phyloP scores from a whole-genome alignment of 108 stramenopile genomes.

The Fragilaria radians region DNA sequence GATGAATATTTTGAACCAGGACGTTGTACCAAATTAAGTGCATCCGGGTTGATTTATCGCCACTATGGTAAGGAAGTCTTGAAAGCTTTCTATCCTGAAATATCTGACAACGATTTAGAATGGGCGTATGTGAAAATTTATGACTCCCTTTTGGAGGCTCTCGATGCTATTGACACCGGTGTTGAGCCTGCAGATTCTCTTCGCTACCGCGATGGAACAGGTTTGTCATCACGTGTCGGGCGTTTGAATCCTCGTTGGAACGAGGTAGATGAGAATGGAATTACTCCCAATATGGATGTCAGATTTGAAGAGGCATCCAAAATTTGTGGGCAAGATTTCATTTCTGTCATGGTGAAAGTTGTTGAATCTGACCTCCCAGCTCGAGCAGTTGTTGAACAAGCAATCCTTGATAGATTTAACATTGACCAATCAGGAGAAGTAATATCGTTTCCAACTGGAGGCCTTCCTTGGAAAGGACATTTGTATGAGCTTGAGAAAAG shows the following conservation, averaged over 20 bases:
- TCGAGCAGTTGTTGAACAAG: slow-evolving; percentile 71
- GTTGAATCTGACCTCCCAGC: slow-evolving; percentile 93
- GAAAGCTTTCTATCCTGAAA: slow-evolving; percentile 50
- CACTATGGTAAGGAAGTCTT: slow-evolving; percentile 96
- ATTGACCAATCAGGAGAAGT: slow-evolving; percentile 82
- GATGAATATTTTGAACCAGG: slow-evolving; percentile 67
- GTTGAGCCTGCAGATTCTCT: slow-evolving; percentile 60
- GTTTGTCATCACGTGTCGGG: slow-evolving; percentile 78
- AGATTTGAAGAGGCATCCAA: slow-evolving; percentile 84
- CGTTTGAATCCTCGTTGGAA: slow-evolving; percentile 94
- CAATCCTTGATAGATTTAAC: slow-evolving; percentile 51
- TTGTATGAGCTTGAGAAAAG: slow-evolving; percentile 90
- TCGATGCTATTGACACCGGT: slow-evolving; percentile 99
- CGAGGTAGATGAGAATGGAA: slow-evolving; percentile 51
- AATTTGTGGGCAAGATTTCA: slow-evolving; percentile 86
- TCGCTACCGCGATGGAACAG: slow-evolving; percentile 81
- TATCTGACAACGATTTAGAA: slow-evolving; percentile 45
- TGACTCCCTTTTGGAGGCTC: slow-evolving; percentile 87
- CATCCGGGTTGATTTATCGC: slow-evolving; percentile 94
- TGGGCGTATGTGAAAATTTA: slow-evolving; percentile 74
- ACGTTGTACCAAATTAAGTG: slow-evolving; percentile 81
- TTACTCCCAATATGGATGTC: slow-evolving; percentile 61
- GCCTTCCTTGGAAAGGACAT: slow-evolving; percentile 91
- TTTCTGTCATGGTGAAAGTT: slow-evolving; percentile 58
- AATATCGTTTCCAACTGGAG: slow-evolving; percentile 61